Evolutionary conservation across 768 basidiomycete genomes (phyloP), one percentile per base, ranked within the genome.

Genomic region (Coprinopsis strossmayeri): DNA sequence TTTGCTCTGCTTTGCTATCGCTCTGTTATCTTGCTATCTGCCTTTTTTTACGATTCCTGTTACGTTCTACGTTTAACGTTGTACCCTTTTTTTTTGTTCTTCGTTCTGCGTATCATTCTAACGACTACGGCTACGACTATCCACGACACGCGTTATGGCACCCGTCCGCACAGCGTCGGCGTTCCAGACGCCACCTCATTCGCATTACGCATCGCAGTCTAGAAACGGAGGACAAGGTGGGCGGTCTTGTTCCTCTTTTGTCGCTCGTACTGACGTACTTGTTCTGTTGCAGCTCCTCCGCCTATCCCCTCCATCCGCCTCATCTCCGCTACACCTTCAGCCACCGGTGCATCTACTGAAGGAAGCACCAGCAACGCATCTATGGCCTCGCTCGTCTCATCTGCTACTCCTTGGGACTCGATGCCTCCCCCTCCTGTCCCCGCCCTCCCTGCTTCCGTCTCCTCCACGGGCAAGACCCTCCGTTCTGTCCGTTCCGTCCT

Each of bases 291-390:
- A 41, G 41, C 64, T 9, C 49, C 60, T 1, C 46, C 53, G 37
- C 50, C 55, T 45, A 63, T 72, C 48, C 83, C 86, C 20, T 81
- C 84, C 46, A 88, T 88, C 50, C 75, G 83, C 37, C 76, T 88
- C 57, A 79, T 80, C 54, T 72, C 79, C 13, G 82, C 86, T 0
- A 85, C 78, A 0, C 86, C 85, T 2, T 79, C 77, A 11, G 73
- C 77, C 4, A 54, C 70, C 2, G 76, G 76, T 11, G 64, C 68
- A 18, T 64, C 70, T 18, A 63, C 71, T 2, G 60, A 68, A n/a
- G 58, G 61, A 4, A 67, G 61, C 46, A 58, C 62, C 5, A 5
- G 11, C 10, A 18, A 45, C 28, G 18, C 25, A 13, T 63, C 67
- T 10, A 45, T 51, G 34, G 4, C 13, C 34, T 7, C 26, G 17